Evolutionary conservation across 257 asterid species (phyloP).

Genomic region (Ballota nigra): DNA sequence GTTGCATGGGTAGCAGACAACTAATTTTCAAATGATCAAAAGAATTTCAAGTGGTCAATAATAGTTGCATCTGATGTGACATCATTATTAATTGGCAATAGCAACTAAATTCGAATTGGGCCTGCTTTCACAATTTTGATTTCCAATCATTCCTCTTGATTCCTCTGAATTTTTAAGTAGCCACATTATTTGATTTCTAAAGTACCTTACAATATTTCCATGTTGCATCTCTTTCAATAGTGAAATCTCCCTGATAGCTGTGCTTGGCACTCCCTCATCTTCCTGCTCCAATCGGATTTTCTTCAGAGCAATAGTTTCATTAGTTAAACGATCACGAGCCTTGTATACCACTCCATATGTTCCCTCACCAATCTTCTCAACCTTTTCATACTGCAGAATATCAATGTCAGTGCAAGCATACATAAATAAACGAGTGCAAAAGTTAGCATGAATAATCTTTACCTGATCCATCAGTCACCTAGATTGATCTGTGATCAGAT

Average conservation of each 20-base stretch:
- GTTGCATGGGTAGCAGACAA: conserved; percentile 9
- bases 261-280: conserved; percentile 99
- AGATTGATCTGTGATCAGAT: conserved; percentile 24
- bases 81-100: neutral
- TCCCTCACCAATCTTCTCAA: conserved; percentile 98
- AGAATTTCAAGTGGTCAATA: neutral
- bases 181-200: conserved; percentile 5
- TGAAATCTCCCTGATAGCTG: conserved; percentile 97
- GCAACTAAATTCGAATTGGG: conserved; percentile 1
- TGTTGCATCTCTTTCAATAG: conserved; percentile 98
- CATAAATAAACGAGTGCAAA: neutral
- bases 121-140: neutral
- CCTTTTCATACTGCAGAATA: conserved; percentile 80
- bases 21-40: conserved; percentile 10
- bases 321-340: conserved; percentile 84
- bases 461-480: conserved; percentile 83
- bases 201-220: conserved; percentile 82
- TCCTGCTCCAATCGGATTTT: conserved; percentile 97
- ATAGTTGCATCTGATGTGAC: neutral
- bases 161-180: conserved; percentile 4
- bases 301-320: conserved; percentile 92
- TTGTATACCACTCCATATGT: conserved; percentile 96
- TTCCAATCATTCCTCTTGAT: neutral
- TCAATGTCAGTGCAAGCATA: conserved; percentile 16
- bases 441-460: conserved; percentile 6